Percentiles rank a stretch among this genome's conserved stretches.
Evolutionary conservation across 208 protist genomes (phyloP).

Genomic region (Borovskyia barvae): DNA sequence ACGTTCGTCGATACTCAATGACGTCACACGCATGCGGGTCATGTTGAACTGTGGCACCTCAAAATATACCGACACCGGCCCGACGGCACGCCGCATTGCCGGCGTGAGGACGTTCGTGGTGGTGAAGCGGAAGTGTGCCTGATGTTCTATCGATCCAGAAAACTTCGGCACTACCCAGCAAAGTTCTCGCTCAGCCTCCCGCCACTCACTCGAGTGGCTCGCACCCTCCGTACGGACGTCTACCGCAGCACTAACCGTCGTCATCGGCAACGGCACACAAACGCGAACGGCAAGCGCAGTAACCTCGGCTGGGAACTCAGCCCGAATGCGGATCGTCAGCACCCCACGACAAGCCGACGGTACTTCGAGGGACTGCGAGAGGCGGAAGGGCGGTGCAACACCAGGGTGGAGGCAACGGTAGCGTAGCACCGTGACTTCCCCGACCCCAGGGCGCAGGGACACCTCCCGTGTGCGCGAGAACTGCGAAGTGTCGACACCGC

Average conservation of each 20-base stretch:
- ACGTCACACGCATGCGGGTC: conserved; percentile 43
- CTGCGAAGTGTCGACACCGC: conserved; percentile 48
- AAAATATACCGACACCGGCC: conserved; percentile 86
- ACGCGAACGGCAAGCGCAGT: conserved; percentile 37
- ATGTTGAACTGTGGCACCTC: conserved; percentile 88
- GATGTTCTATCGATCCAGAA: conserved; percentile 56
- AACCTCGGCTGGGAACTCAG: conserved; percentile 36
- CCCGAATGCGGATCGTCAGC: conserved; percentile 41
- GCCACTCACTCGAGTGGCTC: conserved; percentile 67
- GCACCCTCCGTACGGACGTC: conserved; percentile 34
- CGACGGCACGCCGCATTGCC: conserved; percentile 51
- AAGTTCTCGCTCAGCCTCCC: conserved; percentile 43
- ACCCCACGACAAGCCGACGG: conserved; percentile 35
- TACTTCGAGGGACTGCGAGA: conserved; percentile 57
- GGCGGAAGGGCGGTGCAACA: conserved; percentile 49
- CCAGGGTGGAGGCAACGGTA: conserved; percentile 62
- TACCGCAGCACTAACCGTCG: conserved; percentile 30
- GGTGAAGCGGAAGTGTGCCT: conserved; percentile 52
- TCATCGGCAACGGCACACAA: conserved; percentile 44
- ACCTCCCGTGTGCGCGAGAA: conserved; percentile 77
- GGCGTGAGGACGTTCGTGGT: conserved; percentile 36
- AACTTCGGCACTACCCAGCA: conserved; percentile 87
- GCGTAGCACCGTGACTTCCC: conserved; percentile 91
- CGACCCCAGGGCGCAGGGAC: conserved; percentile 65
- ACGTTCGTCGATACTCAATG: conserved; percentile 78